Evolutionary conservation across 805 yeast genomes (phyloP), one percentile per base, ranked within the genome.

Genomic region (Candida boidinii): DNA sequence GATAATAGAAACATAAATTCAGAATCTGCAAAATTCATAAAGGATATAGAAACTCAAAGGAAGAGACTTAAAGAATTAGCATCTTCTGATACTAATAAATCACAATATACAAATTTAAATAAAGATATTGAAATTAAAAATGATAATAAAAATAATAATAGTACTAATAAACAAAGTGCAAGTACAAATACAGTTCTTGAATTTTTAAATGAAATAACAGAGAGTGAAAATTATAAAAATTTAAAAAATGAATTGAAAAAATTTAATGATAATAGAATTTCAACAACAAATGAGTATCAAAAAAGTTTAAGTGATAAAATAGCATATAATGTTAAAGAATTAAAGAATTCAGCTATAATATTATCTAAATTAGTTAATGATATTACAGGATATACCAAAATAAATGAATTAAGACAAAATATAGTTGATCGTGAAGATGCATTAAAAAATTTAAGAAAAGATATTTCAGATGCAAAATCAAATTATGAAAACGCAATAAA

Each of bases 371-470:
- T 88, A 2, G 64, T 90, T 22, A 92, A 92, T 48, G 95, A 87
- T 45, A 78, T 87, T 9, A 90, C 98, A 0, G 98, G 98, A 0
- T 92, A 92, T 54, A 70, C 86, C 0, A 66, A 78, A 14, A 84
- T 92, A 36, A 94, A 84, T 48, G 63, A 67, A 37, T 57, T 90
- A 45, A 79, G 86, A 54, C 53, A 62, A 19, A 58, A 71, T 2
- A 85, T 92, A 20, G 74, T 69, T 7, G 43, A 46, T 3, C 53
- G 62, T 28, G 96, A 90, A 45, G 39, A 40, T 11, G 62, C 67
- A 21, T 53, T 85, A 25, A 60, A 61, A 31, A 53, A 50, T 1
- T 58, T 75, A 4, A 72, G 84, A 36, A 53, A 53, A 1, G 45
- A 58, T 2, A 76, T 82, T 5, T 65, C 62, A 26, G 27, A 23